Conservation (phyloP, 139 green algal genomes). For the Chlamydomonas eustigma region DNA sequence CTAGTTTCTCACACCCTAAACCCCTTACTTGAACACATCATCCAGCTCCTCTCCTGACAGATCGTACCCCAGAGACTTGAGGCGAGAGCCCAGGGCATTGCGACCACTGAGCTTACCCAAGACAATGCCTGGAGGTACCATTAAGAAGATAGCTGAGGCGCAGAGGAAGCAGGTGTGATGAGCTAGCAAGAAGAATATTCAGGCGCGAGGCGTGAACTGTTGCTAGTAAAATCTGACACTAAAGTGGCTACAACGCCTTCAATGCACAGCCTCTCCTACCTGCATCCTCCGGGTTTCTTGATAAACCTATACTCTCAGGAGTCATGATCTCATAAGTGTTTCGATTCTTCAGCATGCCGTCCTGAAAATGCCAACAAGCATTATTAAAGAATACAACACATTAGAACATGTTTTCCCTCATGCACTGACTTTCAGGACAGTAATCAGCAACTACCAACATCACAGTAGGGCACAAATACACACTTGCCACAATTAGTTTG, state of each 20-base stretch:
- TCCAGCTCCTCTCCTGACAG: constrained; percentile 70
- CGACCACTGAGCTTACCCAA: constrained; percentile 86
- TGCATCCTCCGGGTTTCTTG: constrained; percentile 59
- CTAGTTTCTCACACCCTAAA: neutral
- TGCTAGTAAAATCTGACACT: too few relatives aligned
- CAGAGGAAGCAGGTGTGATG: neutral
- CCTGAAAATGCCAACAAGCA: too few relatives aligned
- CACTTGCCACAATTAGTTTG: too few relatives aligned
- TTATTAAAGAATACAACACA: neutral
- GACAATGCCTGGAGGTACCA: constrained; percentile 55
- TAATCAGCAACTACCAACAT: too few relatives aligned
- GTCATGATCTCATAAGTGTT: constrained; percentile 97
- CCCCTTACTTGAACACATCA: constrained; percentile 81
- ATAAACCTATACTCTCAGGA: constrained; percentile 91
- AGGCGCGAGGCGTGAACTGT: too few relatives aligned
- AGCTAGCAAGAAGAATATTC: too few relatives aligned
- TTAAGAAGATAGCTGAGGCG: neutral
- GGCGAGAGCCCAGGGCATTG: constrained; percentile 73
- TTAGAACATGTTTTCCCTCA: constrained; percentile 8
- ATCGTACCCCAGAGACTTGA: constrained; percentile 81
- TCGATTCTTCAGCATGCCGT: constrained; percentile 79
- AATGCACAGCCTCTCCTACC: constrained; percentile 26
- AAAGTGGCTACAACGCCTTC: too few relatives aligned
- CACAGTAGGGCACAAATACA: too few relatives aligned
- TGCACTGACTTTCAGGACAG: too few relatives aligned